A percentile compares a stretch with the other conserved stretches of the same genome.
These are phyloP conservation scores for Tanozyma kutaoensis DNA, from an alignment of 805 yeast genomes.

Conservation along the genomic window DNA sequence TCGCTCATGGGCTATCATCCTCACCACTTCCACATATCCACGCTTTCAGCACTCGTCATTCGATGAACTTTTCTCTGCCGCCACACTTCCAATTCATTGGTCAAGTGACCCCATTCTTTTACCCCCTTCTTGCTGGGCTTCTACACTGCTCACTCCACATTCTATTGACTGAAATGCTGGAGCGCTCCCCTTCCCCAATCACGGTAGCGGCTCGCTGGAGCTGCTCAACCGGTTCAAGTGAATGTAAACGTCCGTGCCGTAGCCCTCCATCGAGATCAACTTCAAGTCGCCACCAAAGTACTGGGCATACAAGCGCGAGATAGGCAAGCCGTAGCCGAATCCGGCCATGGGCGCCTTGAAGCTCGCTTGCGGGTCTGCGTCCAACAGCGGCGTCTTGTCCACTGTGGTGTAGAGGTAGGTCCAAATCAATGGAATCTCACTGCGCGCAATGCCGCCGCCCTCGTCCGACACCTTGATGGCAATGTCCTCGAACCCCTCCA, in stretches of 20 bases:
- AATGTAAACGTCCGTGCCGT: slow-evolving; percentile 85
- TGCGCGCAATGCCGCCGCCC: slow-evolving; percentile 87
- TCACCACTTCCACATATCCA: no score
- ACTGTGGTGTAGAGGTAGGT: slow-evolving; percentile 87
- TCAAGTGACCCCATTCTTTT: no score
- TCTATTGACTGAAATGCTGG: no score
- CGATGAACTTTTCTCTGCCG: no score
- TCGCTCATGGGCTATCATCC: no score
- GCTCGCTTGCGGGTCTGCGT: slow-evolving; percentile 47
- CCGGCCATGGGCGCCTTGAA: slow-evolving; percentile 92
- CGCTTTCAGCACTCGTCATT: no score
- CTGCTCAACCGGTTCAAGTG: slow-evolving; percentile 72
- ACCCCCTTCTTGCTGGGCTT: no score
- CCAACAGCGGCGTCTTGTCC: slow-evolving; percentile 52
- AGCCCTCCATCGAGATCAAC: slow-evolving; percentile 84
- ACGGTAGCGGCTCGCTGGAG: slow-evolving; percentile 55
- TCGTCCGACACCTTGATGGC: slow-evolving; percentile 85
- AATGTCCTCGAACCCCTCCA: slow-evolving; percentile 82
- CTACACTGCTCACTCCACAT: no score
- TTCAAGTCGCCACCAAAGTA: slow-evolving; percentile 87
- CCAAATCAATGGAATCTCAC: slow-evolving; percentile 79
- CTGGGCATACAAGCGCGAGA: slow-evolving; percentile 73
- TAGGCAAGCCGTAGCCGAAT: slow-evolving; percentile 83
- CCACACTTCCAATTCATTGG: no score
- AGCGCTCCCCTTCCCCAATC: no score